Percentiles rank a stretch among this genome's conserved stretches.
Evolutionary conservation across 257 asterid genomes (phyloP).

Genomic region (Primulina eburnea): DNA sequence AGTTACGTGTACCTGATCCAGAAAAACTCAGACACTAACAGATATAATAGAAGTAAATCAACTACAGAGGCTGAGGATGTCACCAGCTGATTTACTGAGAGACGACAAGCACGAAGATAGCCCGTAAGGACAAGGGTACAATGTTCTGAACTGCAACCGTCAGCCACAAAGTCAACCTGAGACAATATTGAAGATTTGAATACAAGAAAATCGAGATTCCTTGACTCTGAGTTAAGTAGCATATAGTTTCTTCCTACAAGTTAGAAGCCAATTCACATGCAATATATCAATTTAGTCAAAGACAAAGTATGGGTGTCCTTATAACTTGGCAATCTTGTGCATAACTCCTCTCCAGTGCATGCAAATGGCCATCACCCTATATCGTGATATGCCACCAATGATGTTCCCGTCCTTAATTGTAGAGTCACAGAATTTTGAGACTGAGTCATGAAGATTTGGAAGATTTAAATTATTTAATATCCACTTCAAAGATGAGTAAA

Average conservation of each 20-base stretch:
- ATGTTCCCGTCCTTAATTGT: neutral
- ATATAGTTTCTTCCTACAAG: neutral
- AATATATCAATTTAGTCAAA: neutral
- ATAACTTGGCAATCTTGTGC: neutral
- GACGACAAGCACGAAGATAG: constrained; percentile 65
- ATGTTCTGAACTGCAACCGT: constrained; percentile 46
- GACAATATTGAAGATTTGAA: constrained; percentile 7
- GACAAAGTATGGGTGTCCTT: neutral
- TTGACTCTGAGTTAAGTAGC: neutral
- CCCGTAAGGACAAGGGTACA: constrained; percentile 80
- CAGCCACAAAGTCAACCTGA: constrained; percentile 64
- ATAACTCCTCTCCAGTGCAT: neutral
- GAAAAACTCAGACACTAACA: constrained; percentile 33
- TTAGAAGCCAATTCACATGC: constrained; percentile 10
- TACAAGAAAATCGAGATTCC: constrained; percentile 7
- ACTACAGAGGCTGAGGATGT: constrained; percentile 27
- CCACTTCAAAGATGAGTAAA: neutral
- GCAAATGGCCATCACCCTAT: neutral
- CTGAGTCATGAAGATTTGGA: neutral
- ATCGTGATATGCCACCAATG: neutral
- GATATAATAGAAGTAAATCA: constrained; percentile 14
- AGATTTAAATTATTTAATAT: too few species aligned
- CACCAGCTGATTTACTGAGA: constrained; percentile 96
- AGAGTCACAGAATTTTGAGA: neutral
- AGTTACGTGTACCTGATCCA: constrained; percentile 83